These are phyloP conservation scores for Elsinoe australis DNA, from an alignment of 2,329 filamentous ascomycete genomes.

Conservation along the genomic window DNA sequence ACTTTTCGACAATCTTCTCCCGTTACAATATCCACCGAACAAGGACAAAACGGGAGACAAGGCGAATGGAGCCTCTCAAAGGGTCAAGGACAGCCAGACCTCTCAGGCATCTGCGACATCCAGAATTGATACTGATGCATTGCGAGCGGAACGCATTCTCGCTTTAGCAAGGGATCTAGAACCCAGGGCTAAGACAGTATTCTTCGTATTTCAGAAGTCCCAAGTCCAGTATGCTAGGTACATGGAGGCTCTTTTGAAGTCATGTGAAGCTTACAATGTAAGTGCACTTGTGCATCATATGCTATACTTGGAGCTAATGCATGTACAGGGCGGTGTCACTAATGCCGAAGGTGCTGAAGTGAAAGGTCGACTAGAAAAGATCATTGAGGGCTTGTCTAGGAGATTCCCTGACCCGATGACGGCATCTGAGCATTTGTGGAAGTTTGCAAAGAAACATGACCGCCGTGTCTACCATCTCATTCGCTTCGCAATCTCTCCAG, in stretches of 20 bases:
- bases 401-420: conserved; percentile 68
- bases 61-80: conserved; percentile 51
- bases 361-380: conserved; percentile 62
- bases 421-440: conserved; percentile 70
- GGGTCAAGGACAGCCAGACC: conserved; percentile 50
- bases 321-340: conserved; percentile 58
- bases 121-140: conserved; percentile 60
- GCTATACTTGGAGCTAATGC: background rate
- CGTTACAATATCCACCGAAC: conserved; percentile 73
- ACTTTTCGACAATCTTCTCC: conserved; percentile 80
- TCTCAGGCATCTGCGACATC: conserved; percentile 32
- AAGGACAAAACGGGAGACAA: conserved; percentile 39
- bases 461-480: conserved; percentile 84
- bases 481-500: conserved; percentile 72
- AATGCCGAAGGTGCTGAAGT: conserved; percentile 54
- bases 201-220: conserved; percentile 75
- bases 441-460: conserved; percentile 86
- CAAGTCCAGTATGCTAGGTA: conserved; percentile 68
- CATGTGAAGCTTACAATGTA: conserved; percentile 77
- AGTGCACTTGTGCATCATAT: background rate
- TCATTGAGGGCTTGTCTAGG: conserved; percentile 64
- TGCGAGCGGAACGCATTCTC: conserved; percentile 77
- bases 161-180: conserved; percentile 74
- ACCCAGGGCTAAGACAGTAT: conserved; percentile 69
- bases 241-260: conserved; percentile 66